These are phyloP conservation scores for Lizanozyma gosingica DNA, from an alignment of 1,139 yeast species.

Conservation along the genomic window DNA sequence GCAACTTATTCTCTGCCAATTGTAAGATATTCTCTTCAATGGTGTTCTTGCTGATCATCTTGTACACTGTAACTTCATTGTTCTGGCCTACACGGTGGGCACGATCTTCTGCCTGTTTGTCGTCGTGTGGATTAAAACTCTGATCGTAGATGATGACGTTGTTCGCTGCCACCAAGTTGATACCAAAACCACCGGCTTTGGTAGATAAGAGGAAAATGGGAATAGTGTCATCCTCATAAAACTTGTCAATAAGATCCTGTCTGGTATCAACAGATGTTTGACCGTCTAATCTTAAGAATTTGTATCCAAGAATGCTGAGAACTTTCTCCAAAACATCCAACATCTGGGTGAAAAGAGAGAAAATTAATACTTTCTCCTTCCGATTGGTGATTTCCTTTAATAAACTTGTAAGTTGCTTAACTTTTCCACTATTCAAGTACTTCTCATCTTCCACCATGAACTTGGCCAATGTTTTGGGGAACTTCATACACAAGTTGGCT, in stretches of 20 bases:
- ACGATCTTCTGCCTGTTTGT: slow-evolving; percentile 96
- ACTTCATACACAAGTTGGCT: slow-evolving; percentile 62
- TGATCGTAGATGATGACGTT: slow-evolving; percentile 87
- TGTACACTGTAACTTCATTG: slow-evolving; percentile 71
- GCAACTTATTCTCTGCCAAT: slow-evolving; percentile 84
- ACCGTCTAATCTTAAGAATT: slow-evolving; percentile 88
- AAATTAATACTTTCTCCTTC: slow-evolving; percentile 72
- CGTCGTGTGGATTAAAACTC: slow-evolving; percentile 96
- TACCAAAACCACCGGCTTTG: slow-evolving; percentile 97
- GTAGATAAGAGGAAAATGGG: slow-evolving; percentile 87
- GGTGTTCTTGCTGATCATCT: slow-evolving; percentile 65
- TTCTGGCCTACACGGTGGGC: slow-evolving; percentile 98
- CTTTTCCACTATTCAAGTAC: slow-evolving; percentile 75
- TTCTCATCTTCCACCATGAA: slow-evolving; percentile 46
- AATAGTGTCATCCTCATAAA: slow-evolving; percentile 72
- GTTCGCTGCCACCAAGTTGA: slow-evolving; percentile 92
- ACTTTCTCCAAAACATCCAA: slow-evolving; percentile 80
- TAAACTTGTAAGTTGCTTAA: slow-evolving; percentile 46
- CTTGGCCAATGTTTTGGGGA: slow-evolving; percentile 53
- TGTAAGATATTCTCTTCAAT: slow-evolving; percentile 85
- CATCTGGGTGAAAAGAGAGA: slow-evolving; percentile 88
- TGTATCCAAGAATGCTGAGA: slow-evolving; percentile 53
- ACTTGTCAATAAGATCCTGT: slow-evolving; percentile 84
- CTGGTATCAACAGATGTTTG: slow-evolving; percentile 85
- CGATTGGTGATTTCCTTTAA: slow-evolving; percentile 46